Conservation (phyloP, 495 filamentous ascomycete genomes). For the Aspergillus nanangensis region DNA sequence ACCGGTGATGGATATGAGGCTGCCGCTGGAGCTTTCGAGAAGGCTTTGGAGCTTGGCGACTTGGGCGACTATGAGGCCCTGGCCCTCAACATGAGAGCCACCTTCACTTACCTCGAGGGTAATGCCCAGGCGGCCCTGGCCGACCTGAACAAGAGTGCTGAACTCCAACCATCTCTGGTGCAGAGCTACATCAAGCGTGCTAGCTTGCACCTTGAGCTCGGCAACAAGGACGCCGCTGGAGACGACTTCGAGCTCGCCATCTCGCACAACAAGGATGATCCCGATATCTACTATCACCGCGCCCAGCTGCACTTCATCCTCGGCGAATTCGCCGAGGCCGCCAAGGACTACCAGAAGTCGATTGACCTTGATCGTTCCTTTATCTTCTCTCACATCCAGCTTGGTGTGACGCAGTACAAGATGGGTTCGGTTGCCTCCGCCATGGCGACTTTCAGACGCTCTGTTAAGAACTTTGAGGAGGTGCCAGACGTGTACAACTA, state of each 20-base stretch:
- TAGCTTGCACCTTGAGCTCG: slow-evolving; percentile 95
- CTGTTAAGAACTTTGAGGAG: slow-evolving; percentile 96
- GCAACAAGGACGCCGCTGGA: slow-evolving; percentile 79
- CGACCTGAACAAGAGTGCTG: slow-evolving; percentile 87
- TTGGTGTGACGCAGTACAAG: slow-evolving; percentile 99
- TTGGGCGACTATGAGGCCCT: slow-evolving; percentile 78
- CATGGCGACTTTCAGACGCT: slow-evolving; percentile 95
- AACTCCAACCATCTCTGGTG: slow-evolving; percentile 78
- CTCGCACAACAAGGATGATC: slow-evolving; percentile 80
- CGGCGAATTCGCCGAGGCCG: slow-evolving; percentile 84
- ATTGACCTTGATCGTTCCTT: slow-evolving; percentile 94
- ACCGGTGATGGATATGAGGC: slow-evolving; percentile 87
- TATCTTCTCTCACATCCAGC: slow-evolving; percentile 99
- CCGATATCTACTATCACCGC: slow-evolving; percentile 98
- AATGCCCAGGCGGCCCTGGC: slow-evolving; percentile 76
- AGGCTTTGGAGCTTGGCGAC: slow-evolving; percentile 75
- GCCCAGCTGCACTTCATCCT: slow-evolving; percentile 98
- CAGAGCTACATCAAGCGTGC: slow-evolving; percentile 99
- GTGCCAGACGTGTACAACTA: slow-evolving; percentile 99
- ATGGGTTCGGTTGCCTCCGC: slow-evolving; percentile 97
- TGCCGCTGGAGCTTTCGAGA: slow-evolving; percentile 78
- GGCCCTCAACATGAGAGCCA: slow-evolving; percentile 93
- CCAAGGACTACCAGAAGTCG: slow-evolving; percentile 98
- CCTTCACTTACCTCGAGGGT: slow-evolving; percentile 87
- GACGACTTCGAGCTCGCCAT: slow-evolving; percentile 86